Base-by-base conservation (phyloP, 2,329 filamentous ascomycete genomes). In the Fusarium sp. region DNA sequence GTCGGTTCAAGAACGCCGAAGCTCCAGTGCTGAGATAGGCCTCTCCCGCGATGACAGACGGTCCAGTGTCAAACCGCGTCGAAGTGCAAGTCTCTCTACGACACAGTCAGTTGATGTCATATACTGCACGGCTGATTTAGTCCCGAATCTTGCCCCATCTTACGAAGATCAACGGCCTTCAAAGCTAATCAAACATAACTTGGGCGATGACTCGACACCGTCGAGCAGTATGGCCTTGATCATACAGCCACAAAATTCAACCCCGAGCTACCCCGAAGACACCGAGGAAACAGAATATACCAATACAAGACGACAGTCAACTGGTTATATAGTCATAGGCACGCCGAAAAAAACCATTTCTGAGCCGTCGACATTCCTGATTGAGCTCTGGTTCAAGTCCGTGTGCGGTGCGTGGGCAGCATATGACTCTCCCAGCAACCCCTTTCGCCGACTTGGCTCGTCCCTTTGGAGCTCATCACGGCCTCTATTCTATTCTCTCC, bases 331-430 rank as follows among this genome's bases (percentile, higher is more conserved):
- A 31, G 15, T 45, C 1, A 32, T 8, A 2, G 7, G 13, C 1
- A 31, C 54, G 7, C 60, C 59, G 32, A 54, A 42, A 9, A 54
- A 53, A n/a, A 22, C 49, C 6, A 56, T 68, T 1, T 63, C 64
- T 4, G 64, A 65, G 11, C 65, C 64, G 1, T 68, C 65, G 4
- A 59, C 57, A 0, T 52, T 54, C 8, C 19, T 67, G 0, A 61
- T 67, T 0, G 65, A 67, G 15, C 51, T 67, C 1, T 67, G 65
- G 65, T 67, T 67, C 48, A 65, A 67, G 8, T 67, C 65, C 1
- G 64, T 67, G 2, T 67, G 65, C 31, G 58, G 65, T 4, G 56
- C 61, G 5, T 67, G 65, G 65, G 65, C 65, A 39, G 65, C 65
- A 7, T 68, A 68, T 15, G 65, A 68, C 26, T 68, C 65, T 0